A percentile compares a stretch with the other conserved stretches of the same genome.
Conservation (phyloP, 225 moss, liverwort and hornwort genomes). For the Asterella californica region DNA sequence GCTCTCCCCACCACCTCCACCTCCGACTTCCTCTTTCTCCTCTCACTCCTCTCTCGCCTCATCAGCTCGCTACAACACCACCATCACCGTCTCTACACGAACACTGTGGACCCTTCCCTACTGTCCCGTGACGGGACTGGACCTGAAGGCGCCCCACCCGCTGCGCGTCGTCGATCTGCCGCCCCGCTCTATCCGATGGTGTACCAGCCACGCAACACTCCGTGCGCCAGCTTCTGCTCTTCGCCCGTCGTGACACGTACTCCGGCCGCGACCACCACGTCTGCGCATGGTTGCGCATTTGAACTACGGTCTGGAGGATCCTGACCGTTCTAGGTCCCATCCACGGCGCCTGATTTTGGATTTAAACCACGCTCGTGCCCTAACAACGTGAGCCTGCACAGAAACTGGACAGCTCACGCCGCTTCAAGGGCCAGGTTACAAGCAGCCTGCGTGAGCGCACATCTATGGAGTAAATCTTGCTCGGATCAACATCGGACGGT, state of each 20-base stretch:
- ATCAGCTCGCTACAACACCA: not conserved
- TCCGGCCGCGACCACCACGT: not conserved
- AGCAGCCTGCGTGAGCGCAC: not conserved
- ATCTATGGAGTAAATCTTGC: not conserved
- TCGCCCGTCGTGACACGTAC: conserved; percentile 1
- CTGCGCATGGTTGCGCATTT: not conserved
- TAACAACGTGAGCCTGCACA: conserved; percentile 14
- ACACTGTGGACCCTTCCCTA: not conserved
- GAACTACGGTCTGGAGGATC: not conserved
- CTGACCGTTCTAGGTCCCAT: not conserved
- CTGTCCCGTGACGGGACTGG: not conserved
- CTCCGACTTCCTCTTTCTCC: not conserved
- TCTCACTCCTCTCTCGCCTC: not conserved
- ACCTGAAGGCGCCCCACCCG: not conserved
- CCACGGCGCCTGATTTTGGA: not conserved
- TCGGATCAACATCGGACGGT: not conserved
- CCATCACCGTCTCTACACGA: not conserved
- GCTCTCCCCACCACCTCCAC: not conserved
- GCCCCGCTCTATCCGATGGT: conserved; percentile 1
- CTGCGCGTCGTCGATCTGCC: conserved; percentile 5
- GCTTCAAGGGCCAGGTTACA: not conserved
- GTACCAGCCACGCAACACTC: not conserved
- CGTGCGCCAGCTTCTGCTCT: not conserved
- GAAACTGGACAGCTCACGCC: conserved; percentile 10
- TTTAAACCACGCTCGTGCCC: conserved; percentile 19